A percentile compares a stretch with the other conserved stretches of the same genome.
These are phyloP conservation scores for Handroanthus guayacan DNA, from an alignment of 257 asterid genomes.

Conservation along the genomic window DNA sequence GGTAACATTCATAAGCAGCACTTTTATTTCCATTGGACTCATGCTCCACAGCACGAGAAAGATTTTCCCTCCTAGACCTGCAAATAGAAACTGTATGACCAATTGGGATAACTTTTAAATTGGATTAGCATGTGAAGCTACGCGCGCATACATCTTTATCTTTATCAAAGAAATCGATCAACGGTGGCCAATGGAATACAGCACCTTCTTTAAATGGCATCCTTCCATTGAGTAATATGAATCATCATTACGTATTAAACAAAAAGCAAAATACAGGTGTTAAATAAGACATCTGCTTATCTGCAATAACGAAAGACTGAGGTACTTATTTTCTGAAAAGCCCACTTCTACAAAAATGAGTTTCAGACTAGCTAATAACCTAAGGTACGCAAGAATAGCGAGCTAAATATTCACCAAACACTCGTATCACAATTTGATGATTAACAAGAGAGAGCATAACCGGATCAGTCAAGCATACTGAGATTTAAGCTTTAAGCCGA, in stretches of 20 bases:
- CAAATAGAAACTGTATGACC: conserved; percentile 27
- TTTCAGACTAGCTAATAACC: not conserved
- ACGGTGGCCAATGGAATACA: not conserved
- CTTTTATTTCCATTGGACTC: conserved; percentile 83
- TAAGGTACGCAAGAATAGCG: not conserved
- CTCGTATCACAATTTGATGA: not conserved
- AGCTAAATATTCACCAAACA: not conserved
- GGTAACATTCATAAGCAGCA: conserved; percentile 96
- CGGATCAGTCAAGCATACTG: not conserved
- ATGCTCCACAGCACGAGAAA: conserved; percentile 89
- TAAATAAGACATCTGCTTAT: not conserved
- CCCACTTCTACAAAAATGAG: not conserved
- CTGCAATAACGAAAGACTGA: conserved; percentile 8
- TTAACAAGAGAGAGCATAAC: not conserved
- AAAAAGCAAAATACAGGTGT: conserved; percentile 1
- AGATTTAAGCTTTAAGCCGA: not conserved
- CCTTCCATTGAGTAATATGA: not conserved
- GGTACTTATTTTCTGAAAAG: not conserved
- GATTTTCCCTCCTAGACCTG: conserved; percentile 91
- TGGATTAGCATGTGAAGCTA: conserved; percentile 6
- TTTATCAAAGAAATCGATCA: conserved; percentile 13
- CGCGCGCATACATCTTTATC: conserved; percentile 16
- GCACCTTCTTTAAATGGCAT: conserved; percentile 10
- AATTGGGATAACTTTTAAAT: conserved; percentile 11
- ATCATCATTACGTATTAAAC: not conserved